A percentile compares a stretch with the other conserved stretches of the same genome.
Conservation (phyloP, 2,329 filamentous ascomycete genomes). For the Cytospora schulzeri region DNA sequence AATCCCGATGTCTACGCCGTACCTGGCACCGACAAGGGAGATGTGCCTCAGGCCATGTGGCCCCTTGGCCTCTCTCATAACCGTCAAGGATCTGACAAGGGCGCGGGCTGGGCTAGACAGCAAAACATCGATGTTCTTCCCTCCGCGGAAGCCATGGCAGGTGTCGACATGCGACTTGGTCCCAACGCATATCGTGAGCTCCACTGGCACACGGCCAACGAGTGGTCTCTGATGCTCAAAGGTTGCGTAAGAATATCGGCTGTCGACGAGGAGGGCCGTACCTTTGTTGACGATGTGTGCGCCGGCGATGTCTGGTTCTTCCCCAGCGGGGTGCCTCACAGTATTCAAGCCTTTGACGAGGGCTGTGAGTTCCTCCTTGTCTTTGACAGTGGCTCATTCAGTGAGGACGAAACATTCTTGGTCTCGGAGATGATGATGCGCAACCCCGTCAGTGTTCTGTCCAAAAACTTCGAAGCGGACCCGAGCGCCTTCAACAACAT, state of each 20-base stretch:
- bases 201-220: slow-evolving; percentile 61
- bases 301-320: slow-evolving; percentile 59
- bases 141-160: slow-evolving; percentile 53
- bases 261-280: slow-evolving; percentile 53
- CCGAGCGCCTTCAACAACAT: slow-evolving; percentile 50
- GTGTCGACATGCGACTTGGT: slow-evolving; percentile 61
- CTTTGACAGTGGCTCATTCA: slow-evolving; percentile 61
- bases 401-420: slow-evolving; percentile 62
- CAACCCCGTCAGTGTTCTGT: slow-evolving; percentile 54
- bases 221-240: slow-evolving; percentile 57
- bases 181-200: slow-evolving; percentile 62
- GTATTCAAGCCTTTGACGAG: slow-evolving; percentile 56
- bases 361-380: slow-evolving; percentile 62
- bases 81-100: slow-evolving; percentile 44
- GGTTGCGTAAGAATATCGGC: slow-evolving; percentile 55
- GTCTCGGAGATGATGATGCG: slow-evolving; percentile 55
- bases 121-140: slow-evolving; percentile 56
- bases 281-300: slow-evolving; percentile 50
- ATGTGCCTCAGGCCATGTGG: slow-evolving; percentile 53
- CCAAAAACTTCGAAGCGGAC: slow-evolving; percentile 56
- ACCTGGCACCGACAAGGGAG: slow-evolving; percentile 54
- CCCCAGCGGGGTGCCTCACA: slow-evolving; percentile 51
- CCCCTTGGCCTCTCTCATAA: slow-evolving; percentile 56
- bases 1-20: slow-evolving; percentile 58
- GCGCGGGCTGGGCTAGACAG: slow-evolving; percentile 56